Evolutionary conservation across 345 rosid genomes (phyloP).

Genomic region (Bruguiera parviflora): DNA sequence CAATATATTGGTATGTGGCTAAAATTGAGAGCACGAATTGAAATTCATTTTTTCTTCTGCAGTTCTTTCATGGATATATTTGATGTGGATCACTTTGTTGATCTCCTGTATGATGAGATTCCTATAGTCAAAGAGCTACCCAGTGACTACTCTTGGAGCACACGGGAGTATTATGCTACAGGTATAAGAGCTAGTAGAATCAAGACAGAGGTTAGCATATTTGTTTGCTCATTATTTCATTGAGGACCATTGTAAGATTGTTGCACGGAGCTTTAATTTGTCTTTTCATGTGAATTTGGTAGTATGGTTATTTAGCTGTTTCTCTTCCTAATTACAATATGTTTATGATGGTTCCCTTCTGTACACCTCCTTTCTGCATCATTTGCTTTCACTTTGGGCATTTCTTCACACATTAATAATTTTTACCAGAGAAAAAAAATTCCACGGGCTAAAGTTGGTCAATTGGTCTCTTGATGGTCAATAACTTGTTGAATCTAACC

Average conservation of each 20-base stretch:
- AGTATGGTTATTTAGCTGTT: not conserved
- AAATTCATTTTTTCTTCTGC: slow-evolving; percentile 23
- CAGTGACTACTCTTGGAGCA: slow-evolving; percentile 67
- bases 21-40: not conserved
- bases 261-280: too few relatives aligned
- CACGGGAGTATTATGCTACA: slow-evolving; percentile 85
- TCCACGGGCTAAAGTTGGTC: too few relatives aligned
- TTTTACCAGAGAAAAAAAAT: too few relatives aligned
- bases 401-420: not conserved
- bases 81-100: slow-evolving; percentile 82
- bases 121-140: slow-evolving; percentile 67
- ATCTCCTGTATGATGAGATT: slow-evolving; percentile 51
- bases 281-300: not conserved
- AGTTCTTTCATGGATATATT: slow-evolving; percentile 80
- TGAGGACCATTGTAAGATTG: not conserved
- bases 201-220: slow-evolving; percentile 76
- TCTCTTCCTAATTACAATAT: not conserved
- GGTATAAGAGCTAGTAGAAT: slow-evolving; percentile 90
- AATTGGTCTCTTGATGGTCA: too few relatives aligned
- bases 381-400: not conserved
- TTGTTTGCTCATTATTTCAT: not conserved
- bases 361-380: not conserved
- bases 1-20: not conserved
- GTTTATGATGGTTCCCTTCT: not conserved
- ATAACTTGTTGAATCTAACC: too few relatives aligned